These are phyloP conservation scores for Manihot esculenta DNA, from an alignment of 441 rosid species.

Conservation along the genomic window DNA sequence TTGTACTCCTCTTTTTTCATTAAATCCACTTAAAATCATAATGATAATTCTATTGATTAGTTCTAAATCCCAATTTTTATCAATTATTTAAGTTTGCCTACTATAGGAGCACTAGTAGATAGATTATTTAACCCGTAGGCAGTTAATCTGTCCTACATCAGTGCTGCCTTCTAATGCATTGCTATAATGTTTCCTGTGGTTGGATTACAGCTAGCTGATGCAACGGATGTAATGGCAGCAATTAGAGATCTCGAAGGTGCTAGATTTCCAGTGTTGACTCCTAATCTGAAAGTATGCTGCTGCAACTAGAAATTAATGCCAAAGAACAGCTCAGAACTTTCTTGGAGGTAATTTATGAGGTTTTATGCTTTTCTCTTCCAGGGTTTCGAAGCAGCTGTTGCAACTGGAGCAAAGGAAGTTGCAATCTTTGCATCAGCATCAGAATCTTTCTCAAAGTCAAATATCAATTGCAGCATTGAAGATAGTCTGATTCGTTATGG, in stretches of 20 bases:
- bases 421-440: constrained; percentile 97
- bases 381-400: constrained; percentile 96
- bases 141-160: background rate
- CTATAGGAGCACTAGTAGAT: background rate
- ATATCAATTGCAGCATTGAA: constrained; percentile 87
- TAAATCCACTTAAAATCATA: background rate
- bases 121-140: background rate
- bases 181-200: background rate
- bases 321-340: background rate
- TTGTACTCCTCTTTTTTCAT: background rate
- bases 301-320: background rate
- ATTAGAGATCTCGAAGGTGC: constrained; percentile 57
- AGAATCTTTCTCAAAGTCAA: constrained; percentile 85
- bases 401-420: constrained; percentile 94
- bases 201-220: constrained; percentile 70
- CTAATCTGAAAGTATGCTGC: constrained; percentile 70
- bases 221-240: constrained; percentile 84
- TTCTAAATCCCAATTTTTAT: background rate
- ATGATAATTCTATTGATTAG: background rate
- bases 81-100: background rate
- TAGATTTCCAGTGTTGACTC: constrained; percentile 83
- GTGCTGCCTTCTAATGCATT: background rate
- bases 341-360: constrained; percentile 20
- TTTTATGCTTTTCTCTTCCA: constrained; percentile 15
- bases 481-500: constrained; percentile 83